Evolutionary conservation across 768 basidiomycete genomes (phyloP), one percentile per base, ranked within the genome.

Genomic region (Trametes villosa): DNA sequence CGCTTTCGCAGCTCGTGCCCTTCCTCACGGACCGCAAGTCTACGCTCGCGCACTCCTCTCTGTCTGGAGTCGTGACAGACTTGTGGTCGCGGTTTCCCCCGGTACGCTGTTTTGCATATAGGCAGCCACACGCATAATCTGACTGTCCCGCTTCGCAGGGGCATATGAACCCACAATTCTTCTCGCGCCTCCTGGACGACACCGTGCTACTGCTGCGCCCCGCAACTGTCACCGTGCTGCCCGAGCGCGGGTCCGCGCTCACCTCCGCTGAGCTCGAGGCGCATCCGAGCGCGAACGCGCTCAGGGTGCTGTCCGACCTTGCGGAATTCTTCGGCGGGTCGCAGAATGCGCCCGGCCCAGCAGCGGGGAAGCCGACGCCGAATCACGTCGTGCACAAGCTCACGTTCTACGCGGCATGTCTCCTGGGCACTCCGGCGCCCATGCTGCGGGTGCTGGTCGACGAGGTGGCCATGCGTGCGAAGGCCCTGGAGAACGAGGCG

Each of bases 331-430:
- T 83, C 70, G 53, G 62, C 49, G 27, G 13, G 53, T 17, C 60
- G 31, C 30, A 26, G 47, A 9, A 22, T 60, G 13, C 20, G 40
- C 42, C 38, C 53, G 33, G 49, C 60, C 51, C 77, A 18, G 9
- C 24, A 36, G 9, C 36, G 31, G 7, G 18, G 13, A 52, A 49
- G 18, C 27, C 24, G 20, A 64, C 48, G 33, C 53, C 36, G 34
- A 62, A 42, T 45, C 82, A 82, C 65, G 71, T 83, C 49, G 70
- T 77, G 9, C 84, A 84, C 65, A 93, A 91, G 74, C 65, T 92
- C 26, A 71, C 78, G 15, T 93, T 88, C 73, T 93, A 92, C 63
- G 84, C 84, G 5, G 88, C 86, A 8, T 83, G 87, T 65, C 69
- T 86, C 8, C 59, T 83, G 22, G 77, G 82, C 0, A 80, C 77